Conservation (phyloP, 2,329 filamentous ascomycete species). For the Trichoderma citrinoviride region DNA sequence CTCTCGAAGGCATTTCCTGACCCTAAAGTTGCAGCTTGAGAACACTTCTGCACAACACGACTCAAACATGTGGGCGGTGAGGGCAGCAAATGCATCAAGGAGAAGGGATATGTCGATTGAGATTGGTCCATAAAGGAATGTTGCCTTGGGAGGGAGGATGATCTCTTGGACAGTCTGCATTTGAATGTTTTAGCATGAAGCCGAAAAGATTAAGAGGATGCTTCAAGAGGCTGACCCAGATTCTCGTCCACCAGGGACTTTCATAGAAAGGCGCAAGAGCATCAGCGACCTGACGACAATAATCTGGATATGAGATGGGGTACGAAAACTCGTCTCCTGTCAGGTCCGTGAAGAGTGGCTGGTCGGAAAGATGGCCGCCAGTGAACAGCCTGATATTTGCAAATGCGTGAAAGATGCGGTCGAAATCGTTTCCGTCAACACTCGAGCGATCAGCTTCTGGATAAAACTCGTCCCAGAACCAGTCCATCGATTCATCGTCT, state of each 20-base stretch:
- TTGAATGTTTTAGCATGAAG: not conserved
- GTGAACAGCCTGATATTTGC: not conserved
- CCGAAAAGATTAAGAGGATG: not conserved
- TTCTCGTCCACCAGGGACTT: not conserved
- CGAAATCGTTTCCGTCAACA: not conserved
- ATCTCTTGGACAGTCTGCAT: not conserved
- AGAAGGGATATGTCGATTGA: not conserved
- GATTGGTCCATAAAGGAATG: not conserved
- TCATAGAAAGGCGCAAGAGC: conserved; percentile 3
- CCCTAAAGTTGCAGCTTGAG: not conserved
- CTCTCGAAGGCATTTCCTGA: not conserved
- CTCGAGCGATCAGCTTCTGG: not conserved
- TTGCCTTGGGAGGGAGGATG: not conserved
- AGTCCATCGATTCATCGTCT: not conserved
- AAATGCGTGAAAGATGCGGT: conserved; percentile 1
- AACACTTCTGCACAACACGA: not conserved
- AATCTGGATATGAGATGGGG: not conserved
- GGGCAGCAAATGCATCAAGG: not conserved
- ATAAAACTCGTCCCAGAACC: not conserved
- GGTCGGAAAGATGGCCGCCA: not conserved
- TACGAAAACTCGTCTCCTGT: conserved; percentile 1
- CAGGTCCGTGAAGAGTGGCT: not conserved
- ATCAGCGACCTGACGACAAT: not conserved
- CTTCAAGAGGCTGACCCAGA: not conserved
- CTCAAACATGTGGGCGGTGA: not conserved